Evolutionary conservation across 768 basidiomycete genomes (phyloP).

Genomic region (Coprinopsis sp.): DNA sequence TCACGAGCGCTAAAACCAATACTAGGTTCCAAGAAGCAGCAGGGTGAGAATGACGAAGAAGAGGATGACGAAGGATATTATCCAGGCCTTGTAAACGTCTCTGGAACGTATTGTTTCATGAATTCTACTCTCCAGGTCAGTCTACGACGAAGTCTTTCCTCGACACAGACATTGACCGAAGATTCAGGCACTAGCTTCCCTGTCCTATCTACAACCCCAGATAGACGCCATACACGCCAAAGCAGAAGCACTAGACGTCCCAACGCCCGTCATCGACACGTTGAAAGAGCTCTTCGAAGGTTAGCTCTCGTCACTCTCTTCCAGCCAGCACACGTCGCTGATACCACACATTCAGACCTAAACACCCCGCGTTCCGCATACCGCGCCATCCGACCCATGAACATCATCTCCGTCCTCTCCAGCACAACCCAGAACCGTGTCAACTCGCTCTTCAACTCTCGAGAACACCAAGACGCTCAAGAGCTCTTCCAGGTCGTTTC

Average conservation of each 20-base stretch:
- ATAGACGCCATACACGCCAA: conserved; percentile 70
- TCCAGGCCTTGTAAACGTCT: conserved; percentile 92
- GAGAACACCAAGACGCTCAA: conserved; percentile 97
- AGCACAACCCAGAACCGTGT: conserved; percentile 45
- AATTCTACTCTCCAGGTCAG: conserved; percentile 89
- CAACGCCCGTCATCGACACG: conserved; percentile 83
- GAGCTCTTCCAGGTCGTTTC: conserved; percentile 95
- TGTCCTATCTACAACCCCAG: conserved; percentile 76
- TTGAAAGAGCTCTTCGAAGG: conserved; percentile 67
- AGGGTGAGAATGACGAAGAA: conserved; percentile 17
- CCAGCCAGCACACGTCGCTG: conserved; percentile 1
- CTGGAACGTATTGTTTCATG: conserved; percentile 96
- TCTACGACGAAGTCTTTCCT: conserved; percentile 1
- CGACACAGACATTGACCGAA: conserved; percentile 1
- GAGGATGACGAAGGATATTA: conserved; percentile 46
- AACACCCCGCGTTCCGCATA: conserved; percentile 58
- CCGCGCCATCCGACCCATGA: conserved; percentile 63
- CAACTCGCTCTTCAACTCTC: conserved; percentile 72
- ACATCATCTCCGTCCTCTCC: conserved; percentile 68
- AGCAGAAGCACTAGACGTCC: conserved; percentile 76
- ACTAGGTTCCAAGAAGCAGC: conserved; percentile 16
- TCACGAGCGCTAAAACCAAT: not conserved
- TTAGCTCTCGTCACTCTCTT: conserved; percentile 28
- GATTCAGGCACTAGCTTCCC: conserved; percentile 81
- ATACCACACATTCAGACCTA: conserved; percentile 39